A percentile compares a stretch with the other conserved stretches of the same genome.
These are phyloP conservation scores for Mucor irregularis DNA, from an alignment of 371 early-diverging fungal genomes.

Conservation along the genomic window DNA sequence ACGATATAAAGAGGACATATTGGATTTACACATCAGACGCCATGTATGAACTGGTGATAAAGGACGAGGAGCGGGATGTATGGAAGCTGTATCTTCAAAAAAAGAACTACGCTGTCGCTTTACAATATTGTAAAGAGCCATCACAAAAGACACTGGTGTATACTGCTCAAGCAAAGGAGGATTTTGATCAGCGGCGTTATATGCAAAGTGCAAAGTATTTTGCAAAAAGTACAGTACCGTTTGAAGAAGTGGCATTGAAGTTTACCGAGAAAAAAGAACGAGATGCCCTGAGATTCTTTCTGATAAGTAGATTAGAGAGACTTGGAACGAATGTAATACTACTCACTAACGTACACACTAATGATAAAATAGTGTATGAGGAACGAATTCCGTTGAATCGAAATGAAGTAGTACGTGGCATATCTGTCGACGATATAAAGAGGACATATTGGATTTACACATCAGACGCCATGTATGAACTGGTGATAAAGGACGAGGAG, in stretches of 20 bases:
- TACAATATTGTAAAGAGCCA: slow-evolving; percentile 74
- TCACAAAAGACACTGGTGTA: slow-evolving; percentile 76
- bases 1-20: slow-evolving; percentile 77
- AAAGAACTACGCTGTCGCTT: slow-evolving; percentile 73
- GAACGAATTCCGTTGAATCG: slow-evolving; percentile 65
- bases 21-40: slow-evolving; percentile 84
- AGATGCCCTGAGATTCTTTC: slow-evolving; percentile 74
- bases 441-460: slow-evolving; percentile 91
- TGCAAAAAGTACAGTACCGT: slow-evolving; percentile 75
- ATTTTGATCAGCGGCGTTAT: slow-evolving; percentile 74
- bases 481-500: slow-evolving; percentile 86
- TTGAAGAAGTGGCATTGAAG: slow-evolving; percentile 85
- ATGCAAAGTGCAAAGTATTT: slow-evolving; percentile 81
- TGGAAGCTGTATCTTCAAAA: slow-evolving; percentile 86
- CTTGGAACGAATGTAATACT: slow-evolving; percentile 52
- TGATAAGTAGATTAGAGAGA: slow-evolving; percentile 67
- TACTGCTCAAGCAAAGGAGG: slow-evolving; percentile 84
- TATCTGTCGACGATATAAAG: slow-evolving; percentile 75
- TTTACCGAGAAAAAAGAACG: slow-evolving; percentile 66
- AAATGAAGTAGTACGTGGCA: slow-evolving; percentile 59
- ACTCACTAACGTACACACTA: no score
- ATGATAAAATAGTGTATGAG: slow-evolving; percentile 79
- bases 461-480: slow-evolving; percentile 75
- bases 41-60: slow-evolving; percentile 85
- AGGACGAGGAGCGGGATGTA: slow-evolving; percentile 89